phyloP scores from a whole-genome alignment of 208 protist genomes.

The Acanthamoeba rhysodes region DNA sequence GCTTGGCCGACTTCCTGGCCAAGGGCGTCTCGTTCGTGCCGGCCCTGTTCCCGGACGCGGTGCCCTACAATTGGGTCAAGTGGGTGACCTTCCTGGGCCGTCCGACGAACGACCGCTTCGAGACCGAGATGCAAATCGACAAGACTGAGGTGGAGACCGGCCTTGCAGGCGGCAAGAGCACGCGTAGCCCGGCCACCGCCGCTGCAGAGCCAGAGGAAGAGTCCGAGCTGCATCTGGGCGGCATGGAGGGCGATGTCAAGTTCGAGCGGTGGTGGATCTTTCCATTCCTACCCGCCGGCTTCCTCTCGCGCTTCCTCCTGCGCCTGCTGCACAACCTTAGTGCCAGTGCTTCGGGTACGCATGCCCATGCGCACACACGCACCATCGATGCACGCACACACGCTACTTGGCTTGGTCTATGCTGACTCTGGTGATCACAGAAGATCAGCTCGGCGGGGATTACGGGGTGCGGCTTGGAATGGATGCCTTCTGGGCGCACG shows the following conservation, averaged over 20 bases:
- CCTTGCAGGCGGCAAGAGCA: background rate
- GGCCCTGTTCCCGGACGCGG: background rate
- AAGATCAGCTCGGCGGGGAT: background rate
- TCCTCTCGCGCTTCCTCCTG: conserved; percentile 7
- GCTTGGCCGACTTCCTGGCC: background rate
- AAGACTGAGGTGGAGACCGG: background rate
- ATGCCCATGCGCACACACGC: too few relatives aligned
- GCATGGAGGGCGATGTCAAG: conserved; percentile 53
- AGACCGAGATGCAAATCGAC: background rate
- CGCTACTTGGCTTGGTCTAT: too few relatives aligned
- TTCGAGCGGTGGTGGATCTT: conserved; percentile 54
- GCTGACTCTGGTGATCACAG: background rate
- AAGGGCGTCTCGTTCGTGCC: conserved; percentile 1
- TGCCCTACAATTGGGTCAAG: conserved; percentile 47
- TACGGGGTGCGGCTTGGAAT: background rate
- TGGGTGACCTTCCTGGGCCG: conserved; percentile 13
- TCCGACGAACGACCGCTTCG: background rate
- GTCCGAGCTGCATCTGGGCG: background rate
- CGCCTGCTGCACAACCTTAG: background rate
- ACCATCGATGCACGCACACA: too few relatives aligned
- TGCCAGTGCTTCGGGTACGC: background rate
- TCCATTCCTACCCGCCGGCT: background rate
- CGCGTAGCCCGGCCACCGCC: too few relatives aligned
- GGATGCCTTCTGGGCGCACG: conserved; percentile 14
- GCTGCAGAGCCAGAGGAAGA: background rate